Conservation (phyloP, 148 eudicot species). For the Nyssa sinensis region DNA sequence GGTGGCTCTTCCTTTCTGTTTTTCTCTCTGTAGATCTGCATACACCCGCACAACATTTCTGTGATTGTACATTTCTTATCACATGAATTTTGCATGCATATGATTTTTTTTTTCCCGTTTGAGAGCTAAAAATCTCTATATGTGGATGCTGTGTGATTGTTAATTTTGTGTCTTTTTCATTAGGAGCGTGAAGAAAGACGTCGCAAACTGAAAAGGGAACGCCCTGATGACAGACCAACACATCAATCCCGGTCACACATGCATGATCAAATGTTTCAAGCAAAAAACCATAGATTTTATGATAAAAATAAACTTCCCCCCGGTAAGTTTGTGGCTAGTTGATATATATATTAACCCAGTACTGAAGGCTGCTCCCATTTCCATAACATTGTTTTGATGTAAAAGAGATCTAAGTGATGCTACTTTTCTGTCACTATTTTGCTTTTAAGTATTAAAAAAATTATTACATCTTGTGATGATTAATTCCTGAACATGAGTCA, state of each 20-base stretch:
- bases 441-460: background rate
- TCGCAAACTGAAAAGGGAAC: constrained; percentile 61
- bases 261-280: constrained; percentile 47
- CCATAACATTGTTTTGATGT: constrained; percentile 1
- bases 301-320: constrained; percentile 77
- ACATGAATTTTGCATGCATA: background rate
- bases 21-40: background rate
- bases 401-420: background rate
- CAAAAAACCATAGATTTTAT: constrained; percentile 51
- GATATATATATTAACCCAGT: background rate
- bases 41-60: background rate
- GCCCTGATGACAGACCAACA: constrained; percentile 65
- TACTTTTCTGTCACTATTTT: background rate
- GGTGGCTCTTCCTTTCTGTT: background rate
- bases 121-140: background rate
- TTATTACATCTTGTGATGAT: background rate
- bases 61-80: background rate
- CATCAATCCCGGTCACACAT: constrained; percentile 42
- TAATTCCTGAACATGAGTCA: background rate
- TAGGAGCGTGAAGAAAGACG: constrained; percentile 98
- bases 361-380: background rate
- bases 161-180: constrained; percentile 24
- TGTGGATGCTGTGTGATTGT: background rate
- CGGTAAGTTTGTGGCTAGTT: constrained; percentile 41
- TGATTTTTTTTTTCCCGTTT: background rate